These are phyloP conservation scores for Starmerella davenportii DNA, from an alignment of 805 yeast genomes.

Conservation along the genomic window DNA sequence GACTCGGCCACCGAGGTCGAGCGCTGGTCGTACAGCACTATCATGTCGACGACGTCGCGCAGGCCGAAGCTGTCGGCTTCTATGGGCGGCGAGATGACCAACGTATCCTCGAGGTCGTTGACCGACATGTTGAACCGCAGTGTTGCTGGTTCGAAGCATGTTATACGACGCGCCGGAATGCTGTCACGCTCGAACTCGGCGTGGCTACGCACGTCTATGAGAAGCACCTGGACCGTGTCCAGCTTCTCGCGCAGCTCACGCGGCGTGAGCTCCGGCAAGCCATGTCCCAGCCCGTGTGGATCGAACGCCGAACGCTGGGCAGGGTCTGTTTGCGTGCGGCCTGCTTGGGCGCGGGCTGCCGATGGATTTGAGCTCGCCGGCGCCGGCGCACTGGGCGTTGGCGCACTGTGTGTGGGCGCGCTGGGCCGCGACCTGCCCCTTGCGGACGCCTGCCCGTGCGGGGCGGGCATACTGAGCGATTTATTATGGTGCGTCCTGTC, in stretches of 20 bases:
- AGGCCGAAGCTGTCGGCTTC: constrained; percentile 38
- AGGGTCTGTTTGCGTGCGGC: neutral
- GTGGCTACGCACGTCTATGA: constrained; percentile 56
- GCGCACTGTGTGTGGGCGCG: neutral
- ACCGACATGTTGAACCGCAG: constrained; percentile 36
- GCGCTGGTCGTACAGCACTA: constrained; percentile 46
- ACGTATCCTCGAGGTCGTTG: constrained; percentile 44
- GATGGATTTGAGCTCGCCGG: neutral
- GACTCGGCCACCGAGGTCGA: constrained; percentile 7
- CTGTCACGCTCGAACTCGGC: constrained; percentile 45
- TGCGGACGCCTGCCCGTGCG: neutral
- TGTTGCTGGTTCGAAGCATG: constrained; percentile 61
- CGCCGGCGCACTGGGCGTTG: neutral
- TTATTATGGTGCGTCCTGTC: too few species aligned
- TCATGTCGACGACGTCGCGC: constrained; percentile 39
- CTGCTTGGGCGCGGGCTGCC: neutral
- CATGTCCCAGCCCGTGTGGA: neutral
- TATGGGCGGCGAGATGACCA: constrained; percentile 37
- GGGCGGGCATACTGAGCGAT: neutral
- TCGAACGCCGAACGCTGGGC: neutral
- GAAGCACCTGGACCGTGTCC: constrained; percentile 25
- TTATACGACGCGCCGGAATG: constrained; percentile 37
- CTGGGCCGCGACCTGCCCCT: neutral
- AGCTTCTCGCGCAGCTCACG: constrained; percentile 1
- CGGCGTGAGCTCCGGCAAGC: neutral